Evolutionary conservation across 768 basidiomycete genomes (phyloP).

Genomic region (Boletus patriciae): DNA sequence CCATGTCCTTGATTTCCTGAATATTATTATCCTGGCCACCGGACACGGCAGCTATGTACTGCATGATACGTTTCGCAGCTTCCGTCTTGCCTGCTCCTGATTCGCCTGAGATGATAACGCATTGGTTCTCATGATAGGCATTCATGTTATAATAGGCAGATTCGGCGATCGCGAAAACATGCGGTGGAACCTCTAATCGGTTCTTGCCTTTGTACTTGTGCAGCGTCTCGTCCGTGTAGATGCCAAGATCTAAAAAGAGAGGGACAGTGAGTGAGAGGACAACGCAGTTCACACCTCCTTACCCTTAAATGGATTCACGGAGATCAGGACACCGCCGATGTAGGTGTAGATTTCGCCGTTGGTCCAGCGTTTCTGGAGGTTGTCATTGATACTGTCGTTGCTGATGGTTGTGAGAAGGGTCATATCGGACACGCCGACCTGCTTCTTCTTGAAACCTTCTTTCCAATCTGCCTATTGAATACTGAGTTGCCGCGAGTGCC

Average conservation of each 20-base stretch:
- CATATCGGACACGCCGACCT: conserved; percentile 98
- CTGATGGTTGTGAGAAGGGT: conserved; percentile 94
- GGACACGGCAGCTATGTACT: conserved; percentile 97
- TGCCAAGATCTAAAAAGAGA: conserved; percentile 76
- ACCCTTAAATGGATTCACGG: conserved; percentile 99
- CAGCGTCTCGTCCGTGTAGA: conserved; percentile 91
- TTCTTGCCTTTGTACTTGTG: conserved; percentile 93
- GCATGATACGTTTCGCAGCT: conserved; percentile 99
- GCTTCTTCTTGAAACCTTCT: conserved; percentile 99
- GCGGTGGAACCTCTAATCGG: conserved; percentile 94
- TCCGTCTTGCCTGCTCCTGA: conserved; percentile 99
- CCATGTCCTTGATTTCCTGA: conserved; percentile 99
- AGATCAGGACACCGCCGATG: conserved; percentile 96
- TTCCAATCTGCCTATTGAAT: conserved; percentile 91
- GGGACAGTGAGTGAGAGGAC: conserved; percentile 6
- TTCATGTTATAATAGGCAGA: conserved; percentile 99
- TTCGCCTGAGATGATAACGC: conserved; percentile 99
- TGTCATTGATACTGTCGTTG: conserved; percentile 97
- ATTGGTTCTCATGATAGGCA: conserved; percentile 98
- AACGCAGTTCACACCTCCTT: conserved; percentile 8
- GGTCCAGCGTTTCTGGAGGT: conserved; percentile 94
- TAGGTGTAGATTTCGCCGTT: conserved; percentile 98
- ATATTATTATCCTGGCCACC: conserved; percentile 87
- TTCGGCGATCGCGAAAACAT: conserved; percentile 98
- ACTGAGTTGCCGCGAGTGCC: conserved; percentile 10